Evolutionary conservation across 2,329 filamentous ascomycete genomes (phyloP), one percentile per base, ranked within the genome.

Genomic region (Dothidotthia symphoricarpi): DNA sequence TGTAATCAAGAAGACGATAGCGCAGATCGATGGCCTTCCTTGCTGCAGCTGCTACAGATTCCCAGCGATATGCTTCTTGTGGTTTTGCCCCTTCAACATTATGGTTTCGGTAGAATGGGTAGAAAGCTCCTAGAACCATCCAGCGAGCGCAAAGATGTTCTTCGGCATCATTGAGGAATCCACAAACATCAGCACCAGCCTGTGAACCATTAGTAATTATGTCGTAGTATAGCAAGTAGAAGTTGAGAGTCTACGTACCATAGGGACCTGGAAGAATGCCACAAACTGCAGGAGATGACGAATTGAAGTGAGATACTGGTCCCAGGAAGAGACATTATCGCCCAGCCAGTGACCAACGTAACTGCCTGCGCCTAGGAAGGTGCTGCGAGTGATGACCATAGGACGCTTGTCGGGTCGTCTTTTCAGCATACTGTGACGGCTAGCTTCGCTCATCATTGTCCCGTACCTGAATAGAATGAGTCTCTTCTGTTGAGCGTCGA

Each of bases 1-100:
- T 75, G 67, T 89, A 89, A 55, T 88, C 85, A 5, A 90, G 73
- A n/a, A 90, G 71, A n/a, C 78, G 73, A 68, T 89, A 90, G 10
- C 86, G 77, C 37, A 83, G 81, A 25, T 78, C 77, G 51, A 89
- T 87, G 11, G 81, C 83, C 43, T 78, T 82, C 35, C 75, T 75
- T 1, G 85, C 84, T 1, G 83, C 81, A 14, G 76, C 69, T 0
- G 84, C 74, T 1, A 87, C 84, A 2, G 70, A 69, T 0, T 72
- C 67, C 81, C 83, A 89, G 28, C 72, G 75, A 64, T 89, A 90
- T 6, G 58, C 52, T 43, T 64, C 60, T 37, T 64, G 60, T 1
- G 57, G 40, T 9, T 41, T 61, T 81, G 83, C 63, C 83, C 84
- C 63, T 84, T 83, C 24, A 57, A 63, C 30, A 45, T 84, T 83